phyloP scores from a whole-genome alignment of 2,329 filamentous ascomycete genomes.

The Apiospora sp. region DNA sequence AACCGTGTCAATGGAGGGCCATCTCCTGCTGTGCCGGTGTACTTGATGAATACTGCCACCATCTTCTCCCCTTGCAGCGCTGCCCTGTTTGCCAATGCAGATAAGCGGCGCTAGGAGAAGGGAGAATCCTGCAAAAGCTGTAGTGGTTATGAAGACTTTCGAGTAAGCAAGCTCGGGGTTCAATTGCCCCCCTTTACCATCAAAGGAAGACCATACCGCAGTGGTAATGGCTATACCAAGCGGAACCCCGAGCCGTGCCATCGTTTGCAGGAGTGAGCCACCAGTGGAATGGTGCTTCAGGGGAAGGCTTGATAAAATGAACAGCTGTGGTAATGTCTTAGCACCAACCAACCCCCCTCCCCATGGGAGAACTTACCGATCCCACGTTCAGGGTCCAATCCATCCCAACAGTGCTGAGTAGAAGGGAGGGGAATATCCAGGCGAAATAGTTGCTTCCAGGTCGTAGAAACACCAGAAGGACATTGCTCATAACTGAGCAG shows the following conservation, averaged over 20 bases:
- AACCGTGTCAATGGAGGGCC: conserved; percentile 38
- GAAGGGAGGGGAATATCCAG: conserved; percentile 43
- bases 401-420: conserved; percentile 44
- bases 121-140: conserved; percentile 39
- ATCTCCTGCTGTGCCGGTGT: conserved; percentile 42
- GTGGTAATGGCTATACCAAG: conserved; percentile 43
- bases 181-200: conserved; percentile 31
- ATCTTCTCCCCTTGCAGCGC: conserved; percentile 23
- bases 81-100: conserved; percentile 41
- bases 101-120: conserved; percentile 43
- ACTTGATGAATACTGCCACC: conserved; percentile 28
- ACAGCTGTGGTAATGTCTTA: conserved; percentile 35
- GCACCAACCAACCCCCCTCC: not conserved
- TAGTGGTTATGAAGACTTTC: conserved; percentile 42
- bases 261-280: conserved; percentile 43
- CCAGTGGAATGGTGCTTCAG: conserved; percentile 42
- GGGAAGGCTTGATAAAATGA: conserved; percentile 41
- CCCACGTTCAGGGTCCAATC: conserved; percentile 47
- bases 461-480: conserved; percentile 42
- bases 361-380: conserved; percentile 36
- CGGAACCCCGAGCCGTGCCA: conserved; percentile 42
- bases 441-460: conserved; percentile 40
- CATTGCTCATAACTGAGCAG: conserved; percentile 39
- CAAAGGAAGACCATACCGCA: conserved; percentile 44
- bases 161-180: conserved; percentile 40